These are phyloP conservation scores for Solanum piurae DNA, from an alignment of 257 asterid species.

Conservation along the genomic window DNA sequence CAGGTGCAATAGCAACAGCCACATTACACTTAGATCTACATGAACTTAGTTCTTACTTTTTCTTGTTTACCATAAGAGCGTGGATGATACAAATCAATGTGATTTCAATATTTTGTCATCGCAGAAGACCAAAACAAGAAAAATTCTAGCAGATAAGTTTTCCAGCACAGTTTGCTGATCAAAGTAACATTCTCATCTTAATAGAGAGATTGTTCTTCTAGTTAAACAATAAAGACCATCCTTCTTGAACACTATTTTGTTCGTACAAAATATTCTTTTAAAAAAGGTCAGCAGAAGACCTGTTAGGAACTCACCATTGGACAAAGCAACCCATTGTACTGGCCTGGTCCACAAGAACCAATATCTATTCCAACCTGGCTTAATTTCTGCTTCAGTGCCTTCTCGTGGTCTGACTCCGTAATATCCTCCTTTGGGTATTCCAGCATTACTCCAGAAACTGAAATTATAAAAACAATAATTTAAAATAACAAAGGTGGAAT, in stretches of 20 bases:
- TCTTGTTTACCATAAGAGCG: not conserved
- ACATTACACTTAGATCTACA: not conserved
- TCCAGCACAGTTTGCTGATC: not conserved
- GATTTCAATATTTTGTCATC: not conserved
- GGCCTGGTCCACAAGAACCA: slow-evolving; percentile 52
- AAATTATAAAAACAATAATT: slow-evolving; percentile 1
- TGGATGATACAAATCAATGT: not conserved
- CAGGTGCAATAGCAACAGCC: not conserved
- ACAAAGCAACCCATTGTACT: slow-evolving; percentile 41
- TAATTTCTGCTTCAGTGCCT: slow-evolving; percentile 38
- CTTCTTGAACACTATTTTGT: not conserved
- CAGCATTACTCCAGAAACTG: slow-evolving; percentile 33
- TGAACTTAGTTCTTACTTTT: not conserved
- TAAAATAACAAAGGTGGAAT: not conserved
- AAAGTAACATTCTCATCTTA: not conserved
- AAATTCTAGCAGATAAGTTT: not conserved
- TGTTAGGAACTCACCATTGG: slow-evolving; percentile 45
- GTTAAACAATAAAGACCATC: not conserved
- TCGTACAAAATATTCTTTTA: not conserved
- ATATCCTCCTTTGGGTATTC: slow-evolving; percentile 29
- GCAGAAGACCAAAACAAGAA: not conserved
- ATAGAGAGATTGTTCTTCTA: not conserved
- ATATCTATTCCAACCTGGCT: slow-evolving; percentile 43
- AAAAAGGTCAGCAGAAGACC: not conserved
- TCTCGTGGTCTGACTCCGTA: slow-evolving; percentile 20